These are phyloP conservation scores for Calonectria naviculata DNA, from an alignment of 2,329 filamentous ascomycete species.

Conservation along the genomic window DNA sequence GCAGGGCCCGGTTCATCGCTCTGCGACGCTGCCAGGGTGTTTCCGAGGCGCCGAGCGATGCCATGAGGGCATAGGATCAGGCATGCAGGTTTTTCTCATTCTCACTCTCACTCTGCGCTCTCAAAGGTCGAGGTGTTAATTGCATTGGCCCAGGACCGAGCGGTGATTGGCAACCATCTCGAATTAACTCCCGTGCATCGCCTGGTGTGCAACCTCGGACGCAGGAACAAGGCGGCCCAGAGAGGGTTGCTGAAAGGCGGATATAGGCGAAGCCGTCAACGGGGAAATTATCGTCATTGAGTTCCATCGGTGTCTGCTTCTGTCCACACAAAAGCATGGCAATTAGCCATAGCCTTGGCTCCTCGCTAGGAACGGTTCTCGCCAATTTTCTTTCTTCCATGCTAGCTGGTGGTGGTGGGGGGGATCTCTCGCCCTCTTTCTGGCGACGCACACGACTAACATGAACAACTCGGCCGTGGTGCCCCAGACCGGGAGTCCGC, in stretches of 20 bases:
- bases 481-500: constrained; percentile 8
- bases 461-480: not conserved
- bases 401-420: not conserved
- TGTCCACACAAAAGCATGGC: not conserved
- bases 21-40: constrained; percentile 5
- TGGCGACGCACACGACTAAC: not conserved
- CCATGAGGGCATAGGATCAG: constrained; percentile 1
- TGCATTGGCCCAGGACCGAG: not conserved
- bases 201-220: not conserved
- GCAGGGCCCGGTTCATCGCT: constrained; percentile 1
- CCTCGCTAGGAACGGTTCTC: not conserved
- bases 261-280: not conserved
- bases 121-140: constrained; percentile 5
- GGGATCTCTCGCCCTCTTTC: not conserved
- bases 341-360: not conserved
- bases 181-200: not conserved
- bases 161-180: constrained; percentile 19
- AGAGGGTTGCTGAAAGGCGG: not conserved
- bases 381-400: not conserved
- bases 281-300: constrained; percentile 3
- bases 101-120: not conserved
- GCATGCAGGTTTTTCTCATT: not conserved
- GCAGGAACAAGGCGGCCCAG: constrained; percentile 13
- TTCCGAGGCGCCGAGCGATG: constrained; percentile 18
- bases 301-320: not conserved